These are phyloP conservation scores for Blastocladiella britannica DNA, from an alignment of 192 early-diverging fungal genomes.

Conservation along the genomic window DNA sequence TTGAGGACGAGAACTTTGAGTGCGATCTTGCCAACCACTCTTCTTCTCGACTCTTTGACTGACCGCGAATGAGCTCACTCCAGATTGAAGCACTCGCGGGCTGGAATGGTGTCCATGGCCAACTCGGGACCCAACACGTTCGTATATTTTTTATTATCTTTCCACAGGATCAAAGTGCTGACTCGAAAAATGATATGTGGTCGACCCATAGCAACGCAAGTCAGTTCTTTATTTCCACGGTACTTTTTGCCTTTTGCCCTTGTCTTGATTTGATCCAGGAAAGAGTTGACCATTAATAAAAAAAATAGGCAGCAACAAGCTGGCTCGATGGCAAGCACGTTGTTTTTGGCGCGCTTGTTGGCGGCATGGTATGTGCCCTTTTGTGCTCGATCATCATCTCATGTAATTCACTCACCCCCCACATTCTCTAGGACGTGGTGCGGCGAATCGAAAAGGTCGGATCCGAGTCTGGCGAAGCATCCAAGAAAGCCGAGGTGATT, in stretches of 20 bases:
- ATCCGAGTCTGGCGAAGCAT: constrained; percentile 10
- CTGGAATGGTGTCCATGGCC: constrained; percentile 49
- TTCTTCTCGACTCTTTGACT: neutral
- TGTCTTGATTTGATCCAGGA: neutral
- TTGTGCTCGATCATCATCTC: neutral
- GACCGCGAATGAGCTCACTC: constrained; percentile 45
- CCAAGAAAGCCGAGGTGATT: constrained; percentile 11
- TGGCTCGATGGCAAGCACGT: constrained; percentile 85
- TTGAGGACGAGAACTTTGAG: constrained; percentile 87
- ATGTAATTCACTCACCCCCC: neutral
- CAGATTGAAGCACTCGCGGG: constrained; percentile 49
- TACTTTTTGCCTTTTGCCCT: constrained; percentile 1
- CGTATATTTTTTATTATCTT: neutral
- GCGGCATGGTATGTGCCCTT: constrained; percentile 25
- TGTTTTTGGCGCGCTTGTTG: constrained; percentile 77
- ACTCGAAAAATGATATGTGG: neutral
- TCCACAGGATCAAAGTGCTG: neutral
- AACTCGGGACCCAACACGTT: constrained; percentile 58
- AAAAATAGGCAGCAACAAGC: constrained; percentile 29
- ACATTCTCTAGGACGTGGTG: constrained; percentile 13
- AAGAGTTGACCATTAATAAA: neutral
- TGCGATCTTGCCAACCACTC: neutral
- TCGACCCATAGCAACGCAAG: constrained; percentile 41
- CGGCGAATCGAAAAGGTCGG: constrained; percentile 16
- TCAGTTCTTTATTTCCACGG: constrained; percentile 89